A percentile compares a stretch with the other conserved stretches of the same genome.
phyloP scores from a whole-genome alignment of 2,329 filamentous ascomycete genomes.

The Diaporthe sp. region DNA sequence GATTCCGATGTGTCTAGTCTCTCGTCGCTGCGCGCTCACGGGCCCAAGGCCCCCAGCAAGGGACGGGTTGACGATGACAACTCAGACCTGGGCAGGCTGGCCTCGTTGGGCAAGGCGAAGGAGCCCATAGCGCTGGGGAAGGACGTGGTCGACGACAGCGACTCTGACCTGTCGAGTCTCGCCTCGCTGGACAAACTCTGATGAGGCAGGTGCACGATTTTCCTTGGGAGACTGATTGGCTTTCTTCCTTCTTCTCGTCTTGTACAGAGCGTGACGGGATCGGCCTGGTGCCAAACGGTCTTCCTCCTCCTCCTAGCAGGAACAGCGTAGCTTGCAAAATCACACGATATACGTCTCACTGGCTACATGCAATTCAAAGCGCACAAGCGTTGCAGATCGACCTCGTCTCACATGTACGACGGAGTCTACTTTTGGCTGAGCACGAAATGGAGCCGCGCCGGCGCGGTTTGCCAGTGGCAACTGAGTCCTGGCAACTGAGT shows the following conservation, averaged over 20 bases:
- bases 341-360: not conserved
- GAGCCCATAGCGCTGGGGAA: not conserved
- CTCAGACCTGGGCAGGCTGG: not conserved
- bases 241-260: not conserved
- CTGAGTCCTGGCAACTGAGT: not conserved
- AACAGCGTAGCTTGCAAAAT: not conserved
- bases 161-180: conserved; percentile 33
- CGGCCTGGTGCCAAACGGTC: not conserved
- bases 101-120: not conserved
- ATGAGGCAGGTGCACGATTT: not conserved
- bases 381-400: not conserved
- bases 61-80: not conserved
- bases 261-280: not conserved
- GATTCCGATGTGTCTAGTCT: conserved; percentile 35
- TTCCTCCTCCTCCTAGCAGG: not conserved
- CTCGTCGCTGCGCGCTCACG: not conserved
- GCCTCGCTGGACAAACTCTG: conserved; percentile 22
- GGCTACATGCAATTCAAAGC: not conserved
- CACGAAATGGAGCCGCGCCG: not conserved
- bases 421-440: not conserved
- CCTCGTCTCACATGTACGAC: not conserved
- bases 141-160: conserved; percentile 20
- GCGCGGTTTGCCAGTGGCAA: conserved; percentile 13
- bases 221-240: not conserved
- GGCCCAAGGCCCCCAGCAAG: not conserved